Percentiles rank a stretch among this genome's conserved stretches.
phyloP scores from a whole-genome alignment of 192 early-diverging fungal species.

The Coemansia sp. region DNA sequence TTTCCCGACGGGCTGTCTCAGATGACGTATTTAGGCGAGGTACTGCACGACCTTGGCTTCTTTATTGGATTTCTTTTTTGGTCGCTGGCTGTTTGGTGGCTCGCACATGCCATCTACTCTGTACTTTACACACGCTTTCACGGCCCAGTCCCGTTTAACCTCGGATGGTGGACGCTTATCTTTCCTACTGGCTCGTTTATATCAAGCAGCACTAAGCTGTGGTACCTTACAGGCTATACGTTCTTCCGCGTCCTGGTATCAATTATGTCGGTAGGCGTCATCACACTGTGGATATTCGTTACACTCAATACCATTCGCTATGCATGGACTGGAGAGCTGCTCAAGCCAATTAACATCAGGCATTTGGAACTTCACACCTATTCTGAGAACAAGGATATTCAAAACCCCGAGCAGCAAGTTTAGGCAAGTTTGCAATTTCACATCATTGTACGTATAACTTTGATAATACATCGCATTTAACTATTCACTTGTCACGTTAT shows the following conservation, averaged over 20 bases:
- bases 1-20: constrained; percentile 30
- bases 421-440: neutral
- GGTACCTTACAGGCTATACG: constrained; percentile 15
- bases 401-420: neutral
- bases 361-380: constrained; percentile 21
- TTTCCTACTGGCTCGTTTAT: constrained; percentile 56
- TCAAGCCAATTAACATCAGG: constrained; percentile 30
- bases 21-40: constrained; percentile 27
- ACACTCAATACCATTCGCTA: constrained; percentile 29
- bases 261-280: constrained; percentile 31
- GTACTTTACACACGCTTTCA: constrained; percentile 29
- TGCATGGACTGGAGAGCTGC: constrained; percentile 48
- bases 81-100: constrained; percentile 55
- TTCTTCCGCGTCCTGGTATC: constrained; percentile 47
- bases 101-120: constrained; percentile 42
- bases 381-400: no score
- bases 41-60: constrained; percentile 34
- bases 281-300: constrained; percentile 37
- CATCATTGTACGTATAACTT: neutral
- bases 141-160: constrained; percentile 50
- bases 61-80: constrained; percentile 47
- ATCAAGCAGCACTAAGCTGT: constrained; percentile 25
- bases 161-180: constrained; percentile 62
- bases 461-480: neutral
- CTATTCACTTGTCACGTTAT: no score